A percentile compares a stretch with the other conserved stretches of the same genome.
Conservation (phyloP, 768 basidiomycete genomes). For the Suillus occidentalis region DNA sequence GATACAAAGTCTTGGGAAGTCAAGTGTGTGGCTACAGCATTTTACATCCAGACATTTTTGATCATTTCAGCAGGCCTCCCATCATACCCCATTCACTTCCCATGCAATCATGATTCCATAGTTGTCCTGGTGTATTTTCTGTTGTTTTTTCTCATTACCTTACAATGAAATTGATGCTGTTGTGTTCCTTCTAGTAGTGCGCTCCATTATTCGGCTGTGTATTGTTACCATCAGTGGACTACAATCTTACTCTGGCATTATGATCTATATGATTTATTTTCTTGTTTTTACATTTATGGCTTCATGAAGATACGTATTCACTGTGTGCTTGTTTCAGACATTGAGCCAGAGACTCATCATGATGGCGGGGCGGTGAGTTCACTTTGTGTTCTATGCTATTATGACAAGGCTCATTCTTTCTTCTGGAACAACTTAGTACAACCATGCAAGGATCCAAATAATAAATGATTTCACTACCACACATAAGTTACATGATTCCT, state of each 20-base stretch:
- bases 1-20: constrained; percentile 1
- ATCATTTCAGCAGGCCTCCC: neutral
- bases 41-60: constrained; percentile 8
- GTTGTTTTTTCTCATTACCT: neutral
- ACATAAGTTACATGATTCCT: neutral
- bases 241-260: neutral
- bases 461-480: neutral
- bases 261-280: neutral
- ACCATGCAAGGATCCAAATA: neutral
- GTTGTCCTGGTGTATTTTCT: neutral
- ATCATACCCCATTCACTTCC: neutral
- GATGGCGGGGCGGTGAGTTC: neutral
- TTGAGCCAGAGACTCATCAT: neutral
- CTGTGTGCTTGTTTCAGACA: neutral
- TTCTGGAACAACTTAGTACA: neutral
- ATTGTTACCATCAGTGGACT: neutral
- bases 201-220: neutral
- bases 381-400: neutral
- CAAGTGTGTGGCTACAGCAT: neutral
- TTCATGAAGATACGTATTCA: neutral
- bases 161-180: neutral
- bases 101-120: constrained; percentile 1
- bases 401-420: neutral
- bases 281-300: neutral
- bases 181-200: neutral